Conservation (phyloP, 768 basidiomycete species). For the Tylopilus balloui region DNA sequence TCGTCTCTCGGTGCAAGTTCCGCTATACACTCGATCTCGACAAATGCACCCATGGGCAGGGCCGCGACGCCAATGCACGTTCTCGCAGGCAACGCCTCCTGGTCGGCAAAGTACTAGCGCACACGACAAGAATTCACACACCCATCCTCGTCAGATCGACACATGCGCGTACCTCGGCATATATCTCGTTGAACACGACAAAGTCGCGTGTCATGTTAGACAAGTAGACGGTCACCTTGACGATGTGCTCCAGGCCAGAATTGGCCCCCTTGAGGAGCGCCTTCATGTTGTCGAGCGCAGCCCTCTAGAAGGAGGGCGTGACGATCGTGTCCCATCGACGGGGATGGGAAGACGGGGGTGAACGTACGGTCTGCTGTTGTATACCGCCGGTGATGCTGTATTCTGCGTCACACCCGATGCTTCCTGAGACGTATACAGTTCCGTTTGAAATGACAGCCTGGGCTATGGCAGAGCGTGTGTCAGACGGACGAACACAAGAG, state of each 20-base stretch:
- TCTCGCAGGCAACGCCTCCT: constrained; percentile 45
- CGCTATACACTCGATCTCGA: constrained; percentile 62
- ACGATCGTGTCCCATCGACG: not conserved
- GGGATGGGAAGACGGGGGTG: too few species aligned
- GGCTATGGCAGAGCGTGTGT: constrained; percentile 20
- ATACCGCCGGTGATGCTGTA: constrained; percentile 35
- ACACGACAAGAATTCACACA: not conserved
- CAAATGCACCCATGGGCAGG: constrained; percentile 49
- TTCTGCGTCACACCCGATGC: constrained; percentile 34
- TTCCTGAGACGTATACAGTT: constrained; percentile 39
- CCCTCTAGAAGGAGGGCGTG: constrained; percentile 22
- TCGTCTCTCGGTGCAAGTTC: constrained; percentile 20
- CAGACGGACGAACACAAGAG: not conserved
- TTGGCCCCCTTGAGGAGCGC: constrained; percentile 37
- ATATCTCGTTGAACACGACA: constrained; percentile 37
- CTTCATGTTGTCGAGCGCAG: constrained; percentile 37
- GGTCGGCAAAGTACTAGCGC: constrained; percentile 43
- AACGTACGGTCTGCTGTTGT: constrained; percentile 35
- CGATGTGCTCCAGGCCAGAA: constrained; percentile 32
- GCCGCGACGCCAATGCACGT: constrained; percentile 55
- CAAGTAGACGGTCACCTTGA: constrained; percentile 42
- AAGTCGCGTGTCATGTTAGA: constrained; percentile 36
- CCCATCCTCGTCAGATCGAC: not conserved
- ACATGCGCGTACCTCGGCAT: constrained; percentile 26
- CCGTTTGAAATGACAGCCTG: constrained; percentile 36